Base-by-base conservation (phyloP, 805 yeast genomes). In the Candida railenensis region DNA sequence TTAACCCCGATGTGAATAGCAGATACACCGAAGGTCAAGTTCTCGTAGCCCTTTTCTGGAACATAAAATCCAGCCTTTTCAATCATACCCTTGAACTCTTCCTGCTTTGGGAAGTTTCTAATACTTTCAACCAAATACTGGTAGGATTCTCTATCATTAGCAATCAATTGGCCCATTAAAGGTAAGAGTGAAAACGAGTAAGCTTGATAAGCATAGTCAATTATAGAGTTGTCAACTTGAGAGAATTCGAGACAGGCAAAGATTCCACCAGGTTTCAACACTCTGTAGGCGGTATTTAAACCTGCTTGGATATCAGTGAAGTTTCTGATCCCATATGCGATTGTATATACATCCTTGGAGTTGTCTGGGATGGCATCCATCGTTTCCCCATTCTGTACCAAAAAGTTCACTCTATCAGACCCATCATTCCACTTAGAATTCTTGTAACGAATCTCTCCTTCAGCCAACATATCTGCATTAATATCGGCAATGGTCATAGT, bases 301-400 rank as follows among this genome's bases (percentile, higher is more conserved):
- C 98, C 99, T 3, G 89, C 90, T 67, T 91, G 97, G 57, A 94
- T 84, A 64, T 94, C 78, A 48, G 99, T 94, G 68, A 95, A 94
- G 69, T 94, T 94, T 68, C 99, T 82, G 70, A 94, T 94, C 49
- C 99, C 99, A 65, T 94, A 94, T 2, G 97, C 96, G 56, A 94
- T 90, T 2, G 99, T 94, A 68, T 94, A 94, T 43, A 94, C 83
- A 63, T 94, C 99, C 70, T 90, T 92, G 5, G 96, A 88, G 63
- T 85, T 83, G 58, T 86, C 90, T 40, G 83, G 85, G 53, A 94
- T 87, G 46, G 81, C 74, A 55, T 89, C 97, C 72, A 94, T 77
- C 7, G 76, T 74, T 69, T 94, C 97, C 51, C 98, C 99, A 58
- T 94, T 91, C 68, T 92, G 98, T 37, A 87, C 96, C 49, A 89